Base-by-base conservation (phyloP, 768 basidiomycete species). In the Lenzites betulinus region DNA sequence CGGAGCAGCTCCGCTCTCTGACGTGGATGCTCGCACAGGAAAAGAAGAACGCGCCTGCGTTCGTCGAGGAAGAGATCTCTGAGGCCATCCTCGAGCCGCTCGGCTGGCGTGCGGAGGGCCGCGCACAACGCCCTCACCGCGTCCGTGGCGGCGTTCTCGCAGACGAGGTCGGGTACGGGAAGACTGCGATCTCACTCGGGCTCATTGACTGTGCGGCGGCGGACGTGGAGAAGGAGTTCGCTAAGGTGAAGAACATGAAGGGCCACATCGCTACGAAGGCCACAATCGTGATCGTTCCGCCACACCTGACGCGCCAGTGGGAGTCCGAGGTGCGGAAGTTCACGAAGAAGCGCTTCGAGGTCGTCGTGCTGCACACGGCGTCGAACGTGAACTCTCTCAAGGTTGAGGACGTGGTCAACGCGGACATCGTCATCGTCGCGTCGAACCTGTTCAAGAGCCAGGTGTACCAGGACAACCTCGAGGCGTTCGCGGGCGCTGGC, bases 161-260 rank as follows among this genome's bases (percentile, higher is more conserved):
- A 13, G 95, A 98, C 68, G 90, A 95, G 76, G 95, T 98, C 61
- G 95, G 95, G 51, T 98, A 98, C 69, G 95, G 95, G 18, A 98
- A 98, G 77, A 98, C 95, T 0, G 95, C 94, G 22, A 95, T 97
- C 64, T 94, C 93, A 2, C 81, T 98, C 28, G 95, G 89, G 20
- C 81, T 98, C 60, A 89, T 97, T 63, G 90, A 93, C 67, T 87
- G 88, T 68, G 79, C 86, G 22, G 74, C 77, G 20, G 80, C 83
- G 64, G 74, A 74, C 18, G 83, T 88, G 50, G 73, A 77, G 55
- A 77, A 81, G 61, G 89, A 90, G 63, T 85, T 89, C 63, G 71
- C 79, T 28, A 77, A 81, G 52, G 76, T 79, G 60, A 75, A 77
- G 11, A 72, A 75, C 30, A 71, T 78, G 52, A 51, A 78, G 1